phyloP scores from a whole-genome alignment of 768 basidiomycete species.

The Tricholomella constricta region DNA sequence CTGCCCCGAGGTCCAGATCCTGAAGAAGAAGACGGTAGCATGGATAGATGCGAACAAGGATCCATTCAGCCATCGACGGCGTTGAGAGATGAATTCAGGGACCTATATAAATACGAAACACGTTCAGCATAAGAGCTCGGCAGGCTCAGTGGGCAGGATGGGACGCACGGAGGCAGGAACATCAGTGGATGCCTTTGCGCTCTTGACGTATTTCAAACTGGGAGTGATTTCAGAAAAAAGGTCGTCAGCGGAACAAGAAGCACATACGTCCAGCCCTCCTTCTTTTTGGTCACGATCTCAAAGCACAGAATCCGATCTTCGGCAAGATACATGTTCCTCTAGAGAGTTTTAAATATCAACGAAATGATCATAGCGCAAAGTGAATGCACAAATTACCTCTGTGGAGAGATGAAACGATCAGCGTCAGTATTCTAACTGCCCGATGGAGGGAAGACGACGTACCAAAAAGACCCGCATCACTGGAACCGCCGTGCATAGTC shows the following conservation, averaged over 20 bases:
- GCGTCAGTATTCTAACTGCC: neutral
- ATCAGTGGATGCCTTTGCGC: conserved; percentile 94
- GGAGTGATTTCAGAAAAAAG: conserved; percentile 6
- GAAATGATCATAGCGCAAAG: neutral
- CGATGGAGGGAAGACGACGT: conserved; percentile 15
- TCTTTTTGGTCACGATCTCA: conserved; percentile 90
- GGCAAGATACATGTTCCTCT: conserved; percentile 91
- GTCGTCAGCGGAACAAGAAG: conserved; percentile 1
- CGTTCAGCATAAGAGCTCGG: neutral
- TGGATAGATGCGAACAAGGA: conserved; percentile 93
- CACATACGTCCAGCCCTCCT: conserved; percentile 77
- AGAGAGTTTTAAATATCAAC: conserved; percentile 25
- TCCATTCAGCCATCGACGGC: conserved; percentile 87
- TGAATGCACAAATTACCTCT: conserved; percentile 13
- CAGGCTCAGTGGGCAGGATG: neutral
- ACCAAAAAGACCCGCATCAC: conserved; percentile 71
- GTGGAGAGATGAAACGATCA: neutral
- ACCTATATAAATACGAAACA: conserved; percentile 41
- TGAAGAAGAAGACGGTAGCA: conserved; percentile 85
- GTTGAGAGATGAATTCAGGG: conserved; percentile 93
- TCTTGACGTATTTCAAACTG: conserved; percentile 87
- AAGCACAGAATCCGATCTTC: conserved; percentile 92
- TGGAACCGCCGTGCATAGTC: conserved; percentile 69
- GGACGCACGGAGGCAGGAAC: conserved; percentile 74
- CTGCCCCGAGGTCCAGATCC: conserved; percentile 92